Percentiles rank a stretch among this genome's conserved stretches.
phyloP scores from a whole-genome alignment of 768 basidiomycete genomes.

The Lepiota venenata region DNA sequence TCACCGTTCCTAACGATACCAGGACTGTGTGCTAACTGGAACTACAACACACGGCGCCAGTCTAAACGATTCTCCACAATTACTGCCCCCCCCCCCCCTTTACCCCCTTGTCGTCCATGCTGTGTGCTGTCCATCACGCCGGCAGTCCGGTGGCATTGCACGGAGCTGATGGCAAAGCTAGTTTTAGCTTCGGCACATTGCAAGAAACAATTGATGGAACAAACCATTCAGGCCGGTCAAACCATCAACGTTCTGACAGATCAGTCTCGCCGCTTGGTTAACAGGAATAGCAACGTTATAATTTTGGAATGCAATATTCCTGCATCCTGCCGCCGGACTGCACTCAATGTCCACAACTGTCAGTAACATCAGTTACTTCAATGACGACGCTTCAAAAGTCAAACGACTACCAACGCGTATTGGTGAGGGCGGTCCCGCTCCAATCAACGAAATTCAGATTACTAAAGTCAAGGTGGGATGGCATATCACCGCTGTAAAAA shows the following conservation, averaged over 20 bases:
- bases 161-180: constrained; percentile 1
- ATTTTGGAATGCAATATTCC: constrained; percentile 36
- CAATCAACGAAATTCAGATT: constrained; percentile 45
- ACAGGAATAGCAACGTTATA: constrained; percentile 37
- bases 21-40: not conserved
- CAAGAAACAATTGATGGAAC: constrained; percentile 9
- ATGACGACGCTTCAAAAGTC: not conserved
- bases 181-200: not conserved
- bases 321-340: constrained; percentile 43
- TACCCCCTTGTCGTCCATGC: too few species aligned
- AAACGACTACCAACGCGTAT: constrained; percentile 22
- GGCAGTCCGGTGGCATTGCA: constrained; percentile 9
- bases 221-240: constrained; percentile 33
- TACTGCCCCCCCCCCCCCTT: too few species aligned
- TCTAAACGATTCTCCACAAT: too few species aligned
- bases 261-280: constrained; percentile 30
- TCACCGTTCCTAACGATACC: not conserved
- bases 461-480: constrained; percentile 42
- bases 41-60: too few species aligned
- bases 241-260: constrained; percentile 46
- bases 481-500: constrained; percentile 33
- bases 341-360: constrained; percentile 51
- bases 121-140: not conserved
- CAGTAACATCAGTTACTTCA: not conserved
- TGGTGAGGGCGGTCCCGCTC: constrained; percentile 42